These are phyloP conservation scores for Ascochyta rabiei DNA, from an alignment of 2,329 filamentous ascomycete species.

Conservation along the genomic window DNA sequence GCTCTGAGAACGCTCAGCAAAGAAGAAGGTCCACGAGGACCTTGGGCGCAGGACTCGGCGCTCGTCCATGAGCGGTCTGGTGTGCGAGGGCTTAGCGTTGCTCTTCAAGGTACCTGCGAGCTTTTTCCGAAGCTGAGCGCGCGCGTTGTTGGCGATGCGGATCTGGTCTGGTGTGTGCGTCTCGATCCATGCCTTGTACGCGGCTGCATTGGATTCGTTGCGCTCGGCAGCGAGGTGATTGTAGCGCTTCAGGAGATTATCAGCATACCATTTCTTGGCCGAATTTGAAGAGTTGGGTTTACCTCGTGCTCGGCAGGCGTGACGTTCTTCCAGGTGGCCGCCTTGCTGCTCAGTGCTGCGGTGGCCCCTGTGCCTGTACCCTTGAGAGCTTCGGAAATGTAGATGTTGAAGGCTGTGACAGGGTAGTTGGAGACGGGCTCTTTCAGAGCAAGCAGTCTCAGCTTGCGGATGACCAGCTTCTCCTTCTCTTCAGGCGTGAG, in stretches of 20 bases:
- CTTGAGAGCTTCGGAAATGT: constrained; percentile 30
- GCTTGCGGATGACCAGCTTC: constrained; percentile 32
- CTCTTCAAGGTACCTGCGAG: constrained; percentile 12
- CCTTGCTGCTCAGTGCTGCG: not conserved
- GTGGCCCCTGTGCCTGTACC: not conserved
- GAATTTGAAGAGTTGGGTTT: not conserved
- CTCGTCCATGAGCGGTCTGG: constrained; percentile 57
- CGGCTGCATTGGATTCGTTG: constrained; percentile 51
- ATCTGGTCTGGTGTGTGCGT: constrained; percentile 64
- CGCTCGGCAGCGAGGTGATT: constrained; percentile 58
- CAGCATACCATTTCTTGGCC: not conserved
- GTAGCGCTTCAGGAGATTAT: constrained; percentile 53
- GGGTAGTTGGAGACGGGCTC: constrained; percentile 29
- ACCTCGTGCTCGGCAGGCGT: constrained; percentile 47
- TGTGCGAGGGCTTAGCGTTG: constrained; percentile 4
- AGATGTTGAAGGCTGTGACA: constrained; percentile 33
- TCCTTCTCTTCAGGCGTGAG: constrained; percentile 40
- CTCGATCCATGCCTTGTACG: constrained; percentile 61
- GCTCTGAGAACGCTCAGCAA: constrained; percentile 50
- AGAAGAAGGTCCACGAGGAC: constrained; percentile 54
- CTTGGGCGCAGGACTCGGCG: constrained; percentile 56
- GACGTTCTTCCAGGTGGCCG: constrained; percentile 32
- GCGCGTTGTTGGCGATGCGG: constrained; percentile 63
- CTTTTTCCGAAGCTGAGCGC: constrained; percentile 46
- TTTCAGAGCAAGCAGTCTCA: constrained; percentile 48